Base-by-base conservation (phyloP, 768 basidiomycete genomes). In the Suillus luteus region DNA sequence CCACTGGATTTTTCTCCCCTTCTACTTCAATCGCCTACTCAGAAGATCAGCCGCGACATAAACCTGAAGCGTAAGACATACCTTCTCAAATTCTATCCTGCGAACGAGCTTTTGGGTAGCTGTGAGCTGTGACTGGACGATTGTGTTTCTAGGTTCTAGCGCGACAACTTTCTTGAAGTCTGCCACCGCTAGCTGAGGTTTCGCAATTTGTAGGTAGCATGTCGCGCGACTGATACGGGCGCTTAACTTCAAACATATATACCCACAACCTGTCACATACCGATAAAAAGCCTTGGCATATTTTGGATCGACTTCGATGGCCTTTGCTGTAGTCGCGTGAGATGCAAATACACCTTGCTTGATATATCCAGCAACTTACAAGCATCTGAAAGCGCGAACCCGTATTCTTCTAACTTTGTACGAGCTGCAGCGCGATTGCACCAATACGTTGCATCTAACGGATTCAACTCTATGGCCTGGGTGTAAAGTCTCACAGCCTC, bases 381-480 rank as follows among this genome's bases (percentile, higher is more conserved):
- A 48, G 94, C 87, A 80, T 98, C 96, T 35, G 81, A 79, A 33
- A 96, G 84, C 17, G 95, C 97, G 72, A 95, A 95, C 3, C 97
- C 97, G 70, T 91, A 90, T 78, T 99, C 89, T 75, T 99, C 92
- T 62, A 99, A 77, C 78, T 93, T 97, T 77, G 96, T 93, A 59
- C 96, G 86, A 15, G 92, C 85, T 76, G 94, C 92, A 2, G 97
- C 95, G 43, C 96, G 85, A 77, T 99, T 99, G 73, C 91, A 95
- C 91, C 93, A 99, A 60, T 96, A 76, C 15, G 94, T 95, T 60
- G 95, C 79, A 70, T 98, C 96, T 62, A 81, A 80, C 0, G 95
- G 95, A 73, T 99, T 95, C 72, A 89, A 84, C 67, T 90, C 87
- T 68, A 99, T 91, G 2, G 96, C 93, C 43, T 87, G 78, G 2